Conservation (phyloP, 202 grass and related monocot species). For the Panicum virgatum region DNA sequence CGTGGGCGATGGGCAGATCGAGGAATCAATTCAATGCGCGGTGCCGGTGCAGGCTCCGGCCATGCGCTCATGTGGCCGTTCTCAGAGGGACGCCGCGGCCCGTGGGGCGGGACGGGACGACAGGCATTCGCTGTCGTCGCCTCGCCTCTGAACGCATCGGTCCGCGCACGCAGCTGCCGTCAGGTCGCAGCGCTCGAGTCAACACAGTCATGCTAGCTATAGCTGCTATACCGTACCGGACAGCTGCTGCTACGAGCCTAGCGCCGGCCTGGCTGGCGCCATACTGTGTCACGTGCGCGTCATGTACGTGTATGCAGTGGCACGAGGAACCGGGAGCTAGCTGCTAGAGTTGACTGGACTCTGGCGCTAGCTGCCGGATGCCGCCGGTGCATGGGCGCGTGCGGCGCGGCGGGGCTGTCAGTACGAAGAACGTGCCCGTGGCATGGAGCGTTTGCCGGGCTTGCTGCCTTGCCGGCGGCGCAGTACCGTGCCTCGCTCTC, state of each 20-base stretch:
- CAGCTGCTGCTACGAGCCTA: too few species aligned
- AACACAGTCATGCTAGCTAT: too few species aligned
- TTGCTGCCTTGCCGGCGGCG: too few species aligned
- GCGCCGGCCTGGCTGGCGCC: background rate
- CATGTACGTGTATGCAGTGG: conserved; percentile 12
- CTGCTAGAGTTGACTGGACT: background rate
- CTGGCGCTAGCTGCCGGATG: background rate
- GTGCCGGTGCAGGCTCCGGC: background rate
- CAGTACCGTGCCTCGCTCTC: too few species aligned
- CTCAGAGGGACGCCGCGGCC: background rate
- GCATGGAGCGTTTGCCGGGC: too few species aligned
- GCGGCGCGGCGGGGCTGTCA: too few species aligned
- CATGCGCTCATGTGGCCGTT: background rate
- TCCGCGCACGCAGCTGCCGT: too few species aligned
- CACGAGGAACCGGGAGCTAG: background rate
- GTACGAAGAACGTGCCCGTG: too few species aligned
- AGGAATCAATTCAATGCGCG: background rate
- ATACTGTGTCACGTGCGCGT: conserved; percentile 14
- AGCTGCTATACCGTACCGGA: too few species aligned
- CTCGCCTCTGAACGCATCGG: too few species aligned
- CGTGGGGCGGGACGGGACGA: background rate
- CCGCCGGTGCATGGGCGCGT: too few species aligned
- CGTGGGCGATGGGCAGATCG: background rate
- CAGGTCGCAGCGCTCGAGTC: too few species aligned
- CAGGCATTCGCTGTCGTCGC: background rate